Base-by-base conservation (phyloP, 2,329 filamentous ascomycete genomes). In the Botrytis paeoniae region DNA sequence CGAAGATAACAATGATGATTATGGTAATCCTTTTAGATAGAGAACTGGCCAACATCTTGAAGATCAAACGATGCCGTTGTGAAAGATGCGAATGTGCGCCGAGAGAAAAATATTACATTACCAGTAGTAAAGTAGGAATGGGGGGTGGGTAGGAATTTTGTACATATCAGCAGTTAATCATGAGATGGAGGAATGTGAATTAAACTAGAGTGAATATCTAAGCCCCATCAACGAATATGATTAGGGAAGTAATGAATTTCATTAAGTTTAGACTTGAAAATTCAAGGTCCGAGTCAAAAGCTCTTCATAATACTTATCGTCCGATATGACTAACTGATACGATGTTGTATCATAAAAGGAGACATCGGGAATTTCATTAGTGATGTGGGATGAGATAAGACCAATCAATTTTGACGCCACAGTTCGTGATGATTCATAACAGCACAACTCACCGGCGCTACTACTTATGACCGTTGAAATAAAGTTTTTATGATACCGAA, bases 21-120 rank as follows among this genome's bases (percentile, higher is more conserved):
- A 57, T 37, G 3, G 35, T 32, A 10, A 69, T 41, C n/a, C n/a
- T 69, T 29, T 69, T 69, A 10, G 65, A 69, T 9, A 57, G 25
- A 41, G n/a, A 57, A 41, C 10, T 69, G 51, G 65, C 65, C 48
- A 69, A 43, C 65, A 69, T 69, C 48, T 69, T 43, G 48, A 41
- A 43, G 6, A 57, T 29, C 29, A 25, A 57, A 22, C 7, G n/a
- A 5, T 29, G 16, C 1, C 16, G 37, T 69, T 41, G 35, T 57
- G 10, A 37, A 32, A 43, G 18, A 57, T 51, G 35, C n/a, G 35
- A 68, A 41, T 41, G 37, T 10, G 29, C 45, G 20, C 51, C n/a
- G 48, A 39, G 35, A 41, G 29, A 4, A 35, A 22, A 32, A 22
- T 39, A 39, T 7, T 18, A 54, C 25, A 29, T 54, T 18, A 14